Evolutionary conservation across 805 yeast species (phyloP), one percentile per base, ranked within the genome.

Genomic region (Pichia deserticola): DNA sequence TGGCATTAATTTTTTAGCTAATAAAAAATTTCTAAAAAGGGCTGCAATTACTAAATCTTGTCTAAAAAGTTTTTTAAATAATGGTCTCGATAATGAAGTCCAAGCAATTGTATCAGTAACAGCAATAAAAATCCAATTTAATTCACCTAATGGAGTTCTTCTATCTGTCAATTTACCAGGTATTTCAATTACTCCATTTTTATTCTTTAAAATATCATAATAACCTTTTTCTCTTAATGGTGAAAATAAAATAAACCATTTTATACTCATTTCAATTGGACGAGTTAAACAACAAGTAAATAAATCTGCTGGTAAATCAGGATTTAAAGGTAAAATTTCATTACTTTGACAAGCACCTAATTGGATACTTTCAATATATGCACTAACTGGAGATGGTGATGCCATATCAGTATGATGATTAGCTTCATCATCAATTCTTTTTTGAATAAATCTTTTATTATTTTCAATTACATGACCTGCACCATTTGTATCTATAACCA

Each of bases 11-110:
- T 97, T 77, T 61, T 87, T 90, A 0, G 99, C 99, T 25, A 93
- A 71, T 29, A 93, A 65, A 61, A 93, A 93, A 68, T 93, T 93
- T 56, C 99, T 77, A 67, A 93, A 93, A 54, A 93, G 71, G 0
- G 97, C 97, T 3, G 98, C 97, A 9, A 93, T 96, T 83, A 93
- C 90, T 58, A 92, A 71, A 64, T 93, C 99, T 65, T 92, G 99
- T 63, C 99, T 78, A 61, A 93, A 93, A 8, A 93, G 71, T 52
- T 90, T 77, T 61, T 90, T 92, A 72, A 93, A 93, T 33, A 93
- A 69, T 0, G 95, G 89, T 53, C 96, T 74, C 4, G 95, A 89
- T 36, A 93, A 68, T 3, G 90, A 79, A 0, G 96, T 88, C 97
- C 98, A 93, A 2, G 99, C 99, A 47, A 93, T 92, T 0, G 98